phyloP scores from a whole-genome alignment of 148 eudicot genomes.

The Rhododendron griersonianum region DNA sequence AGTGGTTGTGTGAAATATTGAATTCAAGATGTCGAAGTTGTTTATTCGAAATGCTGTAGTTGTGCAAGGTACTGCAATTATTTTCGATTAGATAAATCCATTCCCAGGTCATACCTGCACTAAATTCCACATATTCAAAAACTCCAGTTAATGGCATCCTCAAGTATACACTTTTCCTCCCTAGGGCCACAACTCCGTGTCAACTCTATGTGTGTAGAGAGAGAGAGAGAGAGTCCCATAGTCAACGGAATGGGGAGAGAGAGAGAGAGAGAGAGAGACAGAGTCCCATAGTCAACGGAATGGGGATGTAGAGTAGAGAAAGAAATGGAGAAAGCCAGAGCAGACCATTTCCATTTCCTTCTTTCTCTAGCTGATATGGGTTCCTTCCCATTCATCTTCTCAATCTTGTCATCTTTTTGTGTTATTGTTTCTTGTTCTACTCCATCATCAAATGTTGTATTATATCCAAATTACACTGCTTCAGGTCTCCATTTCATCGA shows the following conservation, averaged over 20 bases:
- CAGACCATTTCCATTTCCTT: constrained; percentile 18
- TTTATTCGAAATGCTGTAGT: too few species aligned
- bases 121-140: neutral
- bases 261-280: constrained; percentile 4
- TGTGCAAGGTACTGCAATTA: constrained; percentile 8
- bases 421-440: constrained; percentile 15
- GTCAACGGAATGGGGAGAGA: neutral
- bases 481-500: too few species aligned
- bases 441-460: constrained; percentile 17
- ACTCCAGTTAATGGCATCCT: neutral
- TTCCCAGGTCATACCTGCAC: constrained; percentile 15
- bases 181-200: constrained; percentile 16
- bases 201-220: neutral
- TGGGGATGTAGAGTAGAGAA: constrained; percentile 7
- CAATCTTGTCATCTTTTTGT: constrained; percentile 15
- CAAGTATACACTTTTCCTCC: neutral
- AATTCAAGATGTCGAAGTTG: neutral
- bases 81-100: neutral
- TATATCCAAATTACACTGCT: constrained; percentile 58
- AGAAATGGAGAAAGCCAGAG: constrained; percentile 15
- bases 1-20: neutral
- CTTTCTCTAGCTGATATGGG: constrained; percentile 11
- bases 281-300: neutral
- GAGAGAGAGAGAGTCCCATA: neutral
- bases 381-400: neutral